Evolutionary conservation across 2,329 filamentous ascomycete species (phyloP).

Genomic region (Fusarium sp.): DNA sequence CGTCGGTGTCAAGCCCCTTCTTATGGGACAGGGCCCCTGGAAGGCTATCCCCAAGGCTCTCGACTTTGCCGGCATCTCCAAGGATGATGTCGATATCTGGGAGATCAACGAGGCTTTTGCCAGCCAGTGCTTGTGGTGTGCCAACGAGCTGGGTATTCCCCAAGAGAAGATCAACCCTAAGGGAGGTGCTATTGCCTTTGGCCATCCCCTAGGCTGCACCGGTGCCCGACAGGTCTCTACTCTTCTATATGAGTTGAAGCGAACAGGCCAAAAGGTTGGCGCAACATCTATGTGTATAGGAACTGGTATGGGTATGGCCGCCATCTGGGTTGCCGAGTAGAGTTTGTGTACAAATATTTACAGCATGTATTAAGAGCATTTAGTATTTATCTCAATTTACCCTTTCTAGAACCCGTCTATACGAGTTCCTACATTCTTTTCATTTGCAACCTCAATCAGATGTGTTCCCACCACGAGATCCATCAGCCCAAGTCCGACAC

Average conservation of each 20-base stretch:
- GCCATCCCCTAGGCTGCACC: slow-evolving; percentile 93
- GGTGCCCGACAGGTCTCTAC: slow-evolving; percentile 94
- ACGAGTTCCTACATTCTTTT: slow-evolving; percentile 63
- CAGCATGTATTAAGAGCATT: slow-evolving; percentile 24
- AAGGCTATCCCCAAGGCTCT: slow-evolving; percentile 94
- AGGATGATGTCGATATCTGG: slow-evolving; percentile 93
- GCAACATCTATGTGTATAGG: slow-evolving; percentile 97
- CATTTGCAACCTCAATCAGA: slow-evolving; percentile 63
- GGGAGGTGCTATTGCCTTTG: slow-evolving; percentile 95
- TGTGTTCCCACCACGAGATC: slow-evolving; percentile 70
- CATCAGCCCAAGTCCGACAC: slow-evolving; percentile 73
- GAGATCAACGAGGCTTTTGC: slow-evolving; percentile 99
- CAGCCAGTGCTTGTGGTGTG: slow-evolving; percentile 92
- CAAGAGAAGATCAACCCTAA: slow-evolving; percentile 94
- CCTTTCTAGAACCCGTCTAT: slow-evolving; percentile 60
- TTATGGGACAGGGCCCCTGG: slow-evolving; percentile 97
- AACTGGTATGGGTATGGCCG: slow-evolving; percentile 97
- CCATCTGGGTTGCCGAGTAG: slow-evolving; percentile 94
- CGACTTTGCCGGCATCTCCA: slow-evolving; percentile 83
- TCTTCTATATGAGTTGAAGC: slow-evolving; percentile 86
- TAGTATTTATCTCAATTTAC: slow-evolving; percentile 11
- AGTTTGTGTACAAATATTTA: slow-evolving; percentile 41
- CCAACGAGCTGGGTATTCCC: slow-evolving; percentile 85
- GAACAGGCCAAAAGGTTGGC: slow-evolving; percentile 85
- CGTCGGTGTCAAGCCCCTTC: slow-evolving; percentile 87